Evolutionary conservation across 768 basidiomycete genomes (phyloP).

Genomic region (Naganishia kalamii): DNA sequence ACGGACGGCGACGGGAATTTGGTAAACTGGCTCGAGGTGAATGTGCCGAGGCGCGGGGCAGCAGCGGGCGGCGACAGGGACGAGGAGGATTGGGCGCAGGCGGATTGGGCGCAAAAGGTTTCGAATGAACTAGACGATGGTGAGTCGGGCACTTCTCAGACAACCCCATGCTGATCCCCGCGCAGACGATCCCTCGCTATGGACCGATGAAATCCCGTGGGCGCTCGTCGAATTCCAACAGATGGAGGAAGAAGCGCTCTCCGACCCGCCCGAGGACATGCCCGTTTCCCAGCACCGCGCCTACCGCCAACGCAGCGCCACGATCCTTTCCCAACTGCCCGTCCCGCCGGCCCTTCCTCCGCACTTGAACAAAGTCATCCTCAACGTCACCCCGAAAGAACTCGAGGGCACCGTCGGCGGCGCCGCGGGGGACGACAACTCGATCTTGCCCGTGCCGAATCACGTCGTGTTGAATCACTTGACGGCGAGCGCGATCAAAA

Average conservation of each 20-base stretch:
- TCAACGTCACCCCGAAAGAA: conserved; percentile 55
- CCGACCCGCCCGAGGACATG: conserved; percentile 32
- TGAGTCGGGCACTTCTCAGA: conserved; percentile 10
- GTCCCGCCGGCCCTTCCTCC: conserved; percentile 80
- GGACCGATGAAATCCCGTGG: conserved; percentile 73
- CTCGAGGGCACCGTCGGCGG: conserved; percentile 33
- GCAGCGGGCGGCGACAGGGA: neutral
- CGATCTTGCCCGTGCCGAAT: conserved; percentile 82
- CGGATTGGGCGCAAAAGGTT: conserved; percentile 26
- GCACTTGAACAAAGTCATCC: conserved; percentile 86
- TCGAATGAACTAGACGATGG: conserved; percentile 21
- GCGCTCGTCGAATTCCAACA: conserved; percentile 71
- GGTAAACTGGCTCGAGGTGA: conserved; percentile 83
- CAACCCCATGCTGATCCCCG: neutral
- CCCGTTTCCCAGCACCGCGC: neutral
- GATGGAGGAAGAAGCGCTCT: conserved; percentile 62
- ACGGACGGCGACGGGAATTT: conserved; percentile 84
- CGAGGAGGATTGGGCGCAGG: conserved; percentile 22
- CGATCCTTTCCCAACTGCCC: conserved; percentile 61
- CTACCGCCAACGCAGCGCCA: conserved; percentile 5
- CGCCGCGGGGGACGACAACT: conserved; percentile 63
- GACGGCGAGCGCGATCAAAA: conserved; percentile 88
- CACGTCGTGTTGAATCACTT: conserved; percentile 92
- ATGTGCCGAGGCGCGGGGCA: conserved; percentile 42
- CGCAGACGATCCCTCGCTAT: conserved; percentile 50